Conservation (phyloP, 345 rosid species). For the Boechera retrofracta region DNA sequence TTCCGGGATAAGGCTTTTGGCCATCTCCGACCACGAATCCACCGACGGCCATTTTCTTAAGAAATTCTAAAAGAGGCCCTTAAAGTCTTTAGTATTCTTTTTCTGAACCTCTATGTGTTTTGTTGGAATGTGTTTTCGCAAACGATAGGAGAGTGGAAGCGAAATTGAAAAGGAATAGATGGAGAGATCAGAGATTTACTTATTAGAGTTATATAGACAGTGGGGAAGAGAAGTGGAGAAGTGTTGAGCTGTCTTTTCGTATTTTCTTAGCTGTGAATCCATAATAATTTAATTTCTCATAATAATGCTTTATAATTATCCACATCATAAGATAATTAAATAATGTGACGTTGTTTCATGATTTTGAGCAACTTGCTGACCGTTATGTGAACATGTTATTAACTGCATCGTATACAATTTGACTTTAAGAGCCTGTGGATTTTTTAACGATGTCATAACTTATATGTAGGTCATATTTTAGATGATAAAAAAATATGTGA, state of each 20-base stretch:
- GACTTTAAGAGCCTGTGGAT: slow-evolving; percentile 29
- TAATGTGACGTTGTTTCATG: slow-evolving; percentile 30
- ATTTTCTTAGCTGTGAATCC: slow-evolving; percentile 42
- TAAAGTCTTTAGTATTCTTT: not conserved
- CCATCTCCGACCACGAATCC: slow-evolving; percentile 55
- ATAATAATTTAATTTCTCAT: not conserved
- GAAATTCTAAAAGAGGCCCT: not conserved
- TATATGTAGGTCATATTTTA: not conserved
- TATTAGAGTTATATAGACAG: slow-evolving; percentile 37
- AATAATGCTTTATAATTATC: slow-evolving; percentile 31
- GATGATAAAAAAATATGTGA: not conserved
- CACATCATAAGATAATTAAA: slow-evolving; percentile 39
- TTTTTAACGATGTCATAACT: not conserved
- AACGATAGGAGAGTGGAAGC: not conserved
- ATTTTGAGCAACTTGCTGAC: slow-evolving; percentile 37
- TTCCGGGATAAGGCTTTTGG: slow-evolving; percentile 80
- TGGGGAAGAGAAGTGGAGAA: slow-evolving; percentile 6
- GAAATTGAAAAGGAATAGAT: slow-evolving; percentile 17
- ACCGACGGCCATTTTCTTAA: slow-evolving; percentile 58
- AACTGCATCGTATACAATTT: slow-evolving; percentile 13
- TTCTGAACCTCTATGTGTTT: slow-evolving; percentile 6
- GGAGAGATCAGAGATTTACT: slow-evolving; percentile 22
- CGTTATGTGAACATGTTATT: slow-evolving; percentile 41
- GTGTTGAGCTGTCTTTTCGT: slow-evolving; percentile 39
- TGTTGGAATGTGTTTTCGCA: not conserved